Base-by-base conservation (phyloP, 257 asterid genomes). In the Leptodermis oblonga region DNA sequence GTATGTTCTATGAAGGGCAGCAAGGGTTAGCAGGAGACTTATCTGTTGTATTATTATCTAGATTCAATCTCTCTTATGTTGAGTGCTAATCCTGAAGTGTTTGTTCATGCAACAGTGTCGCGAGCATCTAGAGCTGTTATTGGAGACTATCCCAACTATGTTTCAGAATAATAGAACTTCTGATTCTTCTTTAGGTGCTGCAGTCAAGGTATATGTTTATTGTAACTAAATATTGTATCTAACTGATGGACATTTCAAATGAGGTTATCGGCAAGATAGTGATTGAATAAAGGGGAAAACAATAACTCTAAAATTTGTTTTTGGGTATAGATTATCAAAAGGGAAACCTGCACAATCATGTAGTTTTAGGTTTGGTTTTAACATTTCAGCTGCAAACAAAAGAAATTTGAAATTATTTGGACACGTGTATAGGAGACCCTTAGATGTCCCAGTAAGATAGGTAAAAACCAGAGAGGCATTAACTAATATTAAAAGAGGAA, bases 101-200 rank as follows among this genome's bases (percentile, higher is more conserved):
- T 51, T 70, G 11, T 1, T 42, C 59, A 20, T 85, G 83, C 84
- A 51, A 45, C 78, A 94, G 97, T 89, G 97, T 77, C 96, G 88
- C 41, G 88, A 87, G 73, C 95, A 91, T 83, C 80, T 94, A 48
- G 97, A 94, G 82, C 74, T 82, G 82, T 80, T 94, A 75, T 83
- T 94, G 45, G 99, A 91, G 74, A 91, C 79, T 78, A 89, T 94
- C 73, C 99, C 99, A 43, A 66, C 92, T 23, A 91, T 94, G 92
- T 94, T 94, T 77, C 88, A 90, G 81, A 86, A 81, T 73, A 91
- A 74, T 70, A 86, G 87, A 81, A 88, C 75, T 77, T 88, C 90
- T 68, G 99, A 94, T 76, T 94, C 99, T 58, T 87, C 99, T 41
- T 86, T 91, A 76, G 92, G 99, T 56, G 97, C 97, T 77, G 97